phyloP scores from a whole-genome alignment of 2,329 filamentous ascomycete genomes.

The Blastomyces gilchristii region DNA sequence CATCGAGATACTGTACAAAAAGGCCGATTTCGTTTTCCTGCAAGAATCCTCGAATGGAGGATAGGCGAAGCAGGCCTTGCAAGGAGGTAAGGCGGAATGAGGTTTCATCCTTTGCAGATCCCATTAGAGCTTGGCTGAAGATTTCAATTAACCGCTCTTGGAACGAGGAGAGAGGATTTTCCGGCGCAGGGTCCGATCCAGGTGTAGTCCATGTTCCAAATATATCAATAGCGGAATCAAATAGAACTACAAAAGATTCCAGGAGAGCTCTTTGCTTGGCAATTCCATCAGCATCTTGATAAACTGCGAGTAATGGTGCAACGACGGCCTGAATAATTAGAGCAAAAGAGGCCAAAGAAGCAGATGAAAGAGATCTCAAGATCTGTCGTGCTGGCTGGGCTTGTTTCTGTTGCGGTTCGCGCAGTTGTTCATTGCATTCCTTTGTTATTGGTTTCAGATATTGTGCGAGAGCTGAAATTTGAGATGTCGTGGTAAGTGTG shows the following conservation, averaged over 20 bases:
- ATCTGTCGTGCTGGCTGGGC: slow-evolving; percentile 55
- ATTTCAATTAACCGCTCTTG: slow-evolving; percentile 45
- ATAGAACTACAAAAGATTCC: slow-evolving; percentile 49
- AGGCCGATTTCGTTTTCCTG: slow-evolving; percentile 44
- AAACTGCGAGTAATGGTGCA: slow-evolving; percentile 49
- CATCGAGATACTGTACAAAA: slow-evolving; percentile 48
- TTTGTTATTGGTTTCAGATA: slow-evolving; percentile 54
- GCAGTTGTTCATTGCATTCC: slow-evolving; percentile 58
- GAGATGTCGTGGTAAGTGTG: slow-evolving; percentile 27
- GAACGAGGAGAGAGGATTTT: slow-evolving; percentile 39
- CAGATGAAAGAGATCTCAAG: slow-evolving; percentile 45
- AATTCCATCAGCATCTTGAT: slow-evolving; percentile 51
- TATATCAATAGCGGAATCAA: slow-evolving; percentile 48
- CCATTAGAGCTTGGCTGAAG: slow-evolving; percentile 46
- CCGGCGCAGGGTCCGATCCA: slow-evolving; percentile 22
- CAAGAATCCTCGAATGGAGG: slow-evolving; percentile 38
- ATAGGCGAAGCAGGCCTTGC: slow-evolving; percentile 39
- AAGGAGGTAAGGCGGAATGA: slow-evolving; percentile 42
- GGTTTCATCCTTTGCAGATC: slow-evolving; percentile 41
- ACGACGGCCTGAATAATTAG: slow-evolving; percentile 47
- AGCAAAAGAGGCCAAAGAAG: slow-evolving; percentile 46
- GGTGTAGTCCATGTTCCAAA: slow-evolving; percentile 48
- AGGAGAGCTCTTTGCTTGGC: slow-evolving; percentile 53
- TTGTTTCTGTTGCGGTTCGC: slow-evolving; percentile 59
- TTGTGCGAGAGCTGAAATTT: slow-evolving; percentile 37